phyloP scores from a whole-genome alignment of 202 grass and related monocot genomes.

The Eragrostis tef region DNA sequence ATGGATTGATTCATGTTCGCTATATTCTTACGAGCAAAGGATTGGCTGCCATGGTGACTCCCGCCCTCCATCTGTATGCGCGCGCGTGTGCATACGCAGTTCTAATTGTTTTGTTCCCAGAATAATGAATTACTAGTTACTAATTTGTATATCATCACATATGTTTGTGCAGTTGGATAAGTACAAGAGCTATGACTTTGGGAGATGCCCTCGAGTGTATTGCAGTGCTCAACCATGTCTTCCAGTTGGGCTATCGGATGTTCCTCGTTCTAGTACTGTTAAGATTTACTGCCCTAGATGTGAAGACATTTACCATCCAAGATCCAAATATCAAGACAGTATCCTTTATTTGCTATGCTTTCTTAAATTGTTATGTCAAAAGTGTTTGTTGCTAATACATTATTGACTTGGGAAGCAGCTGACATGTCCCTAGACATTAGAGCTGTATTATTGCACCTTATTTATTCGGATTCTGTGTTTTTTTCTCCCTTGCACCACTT shows the following conservation, averaged over 20 bases:
- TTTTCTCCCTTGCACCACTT: conserved; percentile 18
- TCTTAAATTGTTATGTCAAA: conserved; percentile 7
- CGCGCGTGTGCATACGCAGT: not conserved
- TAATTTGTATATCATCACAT: conserved; percentile 12
- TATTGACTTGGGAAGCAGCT: not conserved
- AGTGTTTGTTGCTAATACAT: not conserved
- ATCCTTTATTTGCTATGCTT: conserved; percentile 66
- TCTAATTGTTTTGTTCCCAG: conserved; percentile 2
- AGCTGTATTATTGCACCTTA: not conserved
- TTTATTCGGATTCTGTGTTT: not conserved
- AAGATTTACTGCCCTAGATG: conserved; percentile 92
- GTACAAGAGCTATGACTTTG: conserved; percentile 81
- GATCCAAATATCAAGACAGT: conserved; percentile 88
- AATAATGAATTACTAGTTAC: conserved; percentile 24
- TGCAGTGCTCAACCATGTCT: conserved; percentile 74
- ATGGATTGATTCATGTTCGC: conserved; percentile 78
- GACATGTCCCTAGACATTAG: conserved; percentile 13
- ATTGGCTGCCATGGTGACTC: conserved; percentile 68
- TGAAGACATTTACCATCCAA: conserved; percentile 78
- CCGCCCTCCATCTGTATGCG: not conserved
- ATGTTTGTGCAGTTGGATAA: conserved; percentile 71
- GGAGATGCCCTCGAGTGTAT: conserved; percentile 74
- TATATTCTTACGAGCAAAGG: conserved; percentile 83
- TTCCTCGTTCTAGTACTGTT: conserved; percentile 77
- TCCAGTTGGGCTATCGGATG: conserved; percentile 79